Conservation (phyloP, 345 rosid genomes). For the Citrus cavaleriei region DNA sequence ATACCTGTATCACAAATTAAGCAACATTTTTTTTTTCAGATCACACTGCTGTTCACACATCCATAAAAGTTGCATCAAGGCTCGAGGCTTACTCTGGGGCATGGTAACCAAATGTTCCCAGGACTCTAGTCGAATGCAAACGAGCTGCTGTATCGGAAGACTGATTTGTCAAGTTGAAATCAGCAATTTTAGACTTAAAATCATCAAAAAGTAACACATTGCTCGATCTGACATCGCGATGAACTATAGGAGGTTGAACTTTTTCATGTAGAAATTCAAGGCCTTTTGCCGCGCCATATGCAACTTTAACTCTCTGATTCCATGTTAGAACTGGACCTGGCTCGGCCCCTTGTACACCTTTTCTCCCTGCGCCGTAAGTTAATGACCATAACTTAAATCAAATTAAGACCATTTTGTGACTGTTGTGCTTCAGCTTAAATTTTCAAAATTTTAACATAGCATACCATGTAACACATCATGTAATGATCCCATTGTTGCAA, state of each 20-base stretch:
- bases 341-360: conserved; percentile 93
- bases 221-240: conserved; percentile 95
- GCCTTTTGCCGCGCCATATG: conserved; percentile 90
- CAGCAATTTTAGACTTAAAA: conserved; percentile 78
- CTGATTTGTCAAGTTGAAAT: conserved; percentile 85
- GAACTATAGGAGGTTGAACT: conserved; percentile 87
- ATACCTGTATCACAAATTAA: conserved; percentile 46
- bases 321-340: conserved; percentile 91
- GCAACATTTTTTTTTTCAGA: neutral
- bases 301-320: conserved; percentile 88
- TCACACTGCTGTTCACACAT: neutral
- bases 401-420: neutral
- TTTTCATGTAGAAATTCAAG: conserved; percentile 94
- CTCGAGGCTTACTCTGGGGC: conserved; percentile 78
- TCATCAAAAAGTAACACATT: conserved; percentile 83
- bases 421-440: neutral
- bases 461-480: conserved; percentile 93
- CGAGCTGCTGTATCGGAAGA: conserved; percentile 90
- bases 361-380: conserved; percentile 55
- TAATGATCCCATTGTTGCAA: conserved; percentile 79
- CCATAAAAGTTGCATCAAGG: neutral
- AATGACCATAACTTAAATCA: neutral
- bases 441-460: neutral
- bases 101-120: conserved; percentile 99
- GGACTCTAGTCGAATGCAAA: conserved; percentile 90